Percentiles rank a stretch among this genome's conserved stretches.
These are phyloP conservation scores for Metschnikowia bowlesiae DNA, from an alignment of 805 yeast species.

Conservation along the genomic window DNA sequence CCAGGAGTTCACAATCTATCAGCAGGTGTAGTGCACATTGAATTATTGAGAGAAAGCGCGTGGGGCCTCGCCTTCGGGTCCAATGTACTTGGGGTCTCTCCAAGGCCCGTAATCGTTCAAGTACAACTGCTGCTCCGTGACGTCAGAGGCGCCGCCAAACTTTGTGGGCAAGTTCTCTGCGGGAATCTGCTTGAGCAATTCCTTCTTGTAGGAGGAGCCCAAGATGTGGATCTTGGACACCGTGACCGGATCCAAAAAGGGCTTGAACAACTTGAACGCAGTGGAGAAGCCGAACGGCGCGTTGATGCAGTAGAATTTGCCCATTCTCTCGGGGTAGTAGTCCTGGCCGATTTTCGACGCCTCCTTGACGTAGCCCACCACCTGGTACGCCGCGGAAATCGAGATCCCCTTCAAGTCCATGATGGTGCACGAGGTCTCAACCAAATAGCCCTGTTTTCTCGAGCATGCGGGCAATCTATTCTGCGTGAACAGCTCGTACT, in stretches of 20 bases:
- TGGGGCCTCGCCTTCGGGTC: constrained; percentile 96
- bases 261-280: constrained; percentile 86
- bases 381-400: constrained; percentile 76
- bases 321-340: constrained; percentile 99
- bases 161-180: constrained; percentile 85
- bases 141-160: constrained; percentile 80
- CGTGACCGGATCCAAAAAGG: constrained; percentile 95
- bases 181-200: constrained; percentile 87
- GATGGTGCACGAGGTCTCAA: constrained; percentile 96
- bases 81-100: constrained; percentile 85
- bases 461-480: constrained; percentile 93
- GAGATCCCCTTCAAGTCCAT: constrained; percentile 94
- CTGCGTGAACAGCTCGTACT: constrained; percentile 83
- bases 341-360: constrained; percentile 94
- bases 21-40: neutral
- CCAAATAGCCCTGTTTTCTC: constrained; percentile 67
- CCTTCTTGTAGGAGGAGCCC: constrained; percentile 73
- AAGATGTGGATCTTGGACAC: constrained; percentile 90
- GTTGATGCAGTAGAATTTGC: constrained; percentile 90
- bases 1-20: neutral
- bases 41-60: constrained; percentile 19
- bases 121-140: constrained; percentile 73
- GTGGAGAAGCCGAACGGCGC: constrained; percentile 98
- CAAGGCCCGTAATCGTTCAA: constrained; percentile 94
- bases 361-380: constrained; percentile 81